Percentiles rank a stretch among this genome's conserved stretches.
phyloP scores from a whole-genome alignment of 768 basidiomycete genomes.

The Dentipellis sp. region DNA sequence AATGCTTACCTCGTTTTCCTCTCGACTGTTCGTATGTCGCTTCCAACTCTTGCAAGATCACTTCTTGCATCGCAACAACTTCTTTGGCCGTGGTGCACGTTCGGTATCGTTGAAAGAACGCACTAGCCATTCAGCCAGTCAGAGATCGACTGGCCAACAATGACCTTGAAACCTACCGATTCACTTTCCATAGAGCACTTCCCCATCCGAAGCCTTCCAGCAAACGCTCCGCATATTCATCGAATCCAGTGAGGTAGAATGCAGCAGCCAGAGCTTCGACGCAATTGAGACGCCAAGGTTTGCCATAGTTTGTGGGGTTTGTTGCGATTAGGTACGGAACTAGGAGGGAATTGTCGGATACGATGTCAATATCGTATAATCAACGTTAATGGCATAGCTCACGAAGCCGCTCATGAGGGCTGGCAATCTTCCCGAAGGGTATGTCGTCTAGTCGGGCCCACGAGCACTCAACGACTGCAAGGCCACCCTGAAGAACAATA shows the following conservation, averaged over 20 bases:
- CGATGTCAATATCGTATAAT: not conserved
- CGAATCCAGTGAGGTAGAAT: conserved; percentile 88
- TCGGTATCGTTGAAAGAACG: conserved; percentile 58
- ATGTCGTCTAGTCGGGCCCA: conserved; percentile 96
- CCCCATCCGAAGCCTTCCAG: conserved; percentile 89
- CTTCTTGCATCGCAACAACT: conserved; percentile 50
- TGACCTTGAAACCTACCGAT: conserved; percentile 39
- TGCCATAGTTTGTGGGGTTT: conserved; percentile 97
- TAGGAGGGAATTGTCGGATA: conserved; percentile 21
- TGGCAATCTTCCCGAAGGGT: conserved; percentile 88
- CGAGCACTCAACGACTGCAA: conserved; percentile 98
- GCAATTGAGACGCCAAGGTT: conserved; percentile 93
- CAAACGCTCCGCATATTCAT: conserved; percentile 68
- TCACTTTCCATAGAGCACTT: conserved; percentile 77
- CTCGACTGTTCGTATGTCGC: conserved; percentile 49
- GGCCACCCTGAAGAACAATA: conserved; percentile 59
- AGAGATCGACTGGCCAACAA: not conserved
- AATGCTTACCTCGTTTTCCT: conserved; percentile 35
- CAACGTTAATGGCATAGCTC: conserved; percentile 22
- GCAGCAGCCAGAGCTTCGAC: conserved; percentile 92
- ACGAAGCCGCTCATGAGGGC: conserved; percentile 88
- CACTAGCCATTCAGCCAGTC: conserved; percentile 8
- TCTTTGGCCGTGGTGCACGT: conserved; percentile 58
- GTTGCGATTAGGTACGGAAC: conserved; percentile 94
- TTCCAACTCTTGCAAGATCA: conserved; percentile 63